These are phyloP conservation scores for Tardiomyces digboiensis DNA, from an alignment of 1,139 yeast species.

Conservation along the genomic window DNA sequence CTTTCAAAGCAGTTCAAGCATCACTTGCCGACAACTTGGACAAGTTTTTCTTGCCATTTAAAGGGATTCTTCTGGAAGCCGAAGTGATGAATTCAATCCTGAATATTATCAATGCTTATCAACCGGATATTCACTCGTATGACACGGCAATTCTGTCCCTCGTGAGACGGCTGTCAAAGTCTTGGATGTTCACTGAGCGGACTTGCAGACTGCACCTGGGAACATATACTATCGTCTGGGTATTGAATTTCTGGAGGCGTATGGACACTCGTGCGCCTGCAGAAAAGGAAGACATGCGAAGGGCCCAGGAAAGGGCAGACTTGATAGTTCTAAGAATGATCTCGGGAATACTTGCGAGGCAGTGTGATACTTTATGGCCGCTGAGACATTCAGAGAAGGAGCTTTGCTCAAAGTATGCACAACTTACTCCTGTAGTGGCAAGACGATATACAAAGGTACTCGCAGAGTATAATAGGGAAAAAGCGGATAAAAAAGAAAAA, in stretches of 20 bases:
- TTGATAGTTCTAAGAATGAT: conserved; percentile 22
- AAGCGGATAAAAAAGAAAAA: conserved; percentile 5
- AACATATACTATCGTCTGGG: conserved; percentile 49
- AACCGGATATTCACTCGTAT: conserved; percentile 31
- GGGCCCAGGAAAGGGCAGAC: too few species aligned
- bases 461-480: conserved; percentile 13
- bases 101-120: conserved; percentile 20
- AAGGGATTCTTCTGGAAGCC: conserved; percentile 17
- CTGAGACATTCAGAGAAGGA: conserved; percentile 19
- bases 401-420: conserved; percentile 22
- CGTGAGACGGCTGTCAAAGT: conserved; percentile 46
- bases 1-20: conserved; percentile 16
- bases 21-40: conserved; percentile 14
- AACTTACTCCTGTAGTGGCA: conserved; percentile 23
- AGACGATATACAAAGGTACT: conserved; percentile 21
- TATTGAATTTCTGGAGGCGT: conserved; percentile 25
- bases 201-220: conserved; percentile 37
- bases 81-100: conserved; percentile 19
- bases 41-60: conserved; percentile 14
- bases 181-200: conserved; percentile 35
- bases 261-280: conserved; percentile 16
- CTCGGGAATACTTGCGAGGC: conserved; percentile 25
- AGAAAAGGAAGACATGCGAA: conserved; percentile 15
- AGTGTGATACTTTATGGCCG: conserved; percentile 24
- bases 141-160: conserved; percentile 50